These are phyloP conservation scores for Cucumis hystrix DNA, from an alignment of 306 rosid genomes.

Conservation along the genomic window DNA sequence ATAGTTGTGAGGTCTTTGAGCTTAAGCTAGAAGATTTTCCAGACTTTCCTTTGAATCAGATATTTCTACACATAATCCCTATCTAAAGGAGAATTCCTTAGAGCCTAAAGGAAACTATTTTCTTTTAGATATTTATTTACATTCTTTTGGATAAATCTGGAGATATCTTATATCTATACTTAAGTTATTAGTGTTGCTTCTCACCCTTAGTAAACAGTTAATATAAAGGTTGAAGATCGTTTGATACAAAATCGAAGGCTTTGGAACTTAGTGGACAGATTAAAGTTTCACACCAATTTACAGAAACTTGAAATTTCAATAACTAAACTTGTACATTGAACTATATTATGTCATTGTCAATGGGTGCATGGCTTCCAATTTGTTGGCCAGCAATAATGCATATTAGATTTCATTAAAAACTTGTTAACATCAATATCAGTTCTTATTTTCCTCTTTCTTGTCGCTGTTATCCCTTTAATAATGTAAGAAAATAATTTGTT, in stretches of 20 bases:
- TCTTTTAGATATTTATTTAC: too few relatives aligned
- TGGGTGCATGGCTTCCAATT: background rate
- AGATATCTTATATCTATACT: too few relatives aligned
- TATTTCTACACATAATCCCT: too few relatives aligned
- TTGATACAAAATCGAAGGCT: background rate
- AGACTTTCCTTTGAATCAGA: too few relatives aligned
- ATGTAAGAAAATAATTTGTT: background rate
- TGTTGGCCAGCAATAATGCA: background rate
- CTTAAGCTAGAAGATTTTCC: too few relatives aligned
- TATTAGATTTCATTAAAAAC: background rate
- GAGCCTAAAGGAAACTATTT: too few relatives aligned
- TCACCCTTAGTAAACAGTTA: background rate
- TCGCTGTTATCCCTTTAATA: background rate
- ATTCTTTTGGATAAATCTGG: too few relatives aligned
- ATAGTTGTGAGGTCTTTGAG: too few relatives aligned
- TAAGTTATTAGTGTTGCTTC: too few relatives aligned
- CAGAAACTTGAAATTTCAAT: background rate
- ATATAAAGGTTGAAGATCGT: background rate
- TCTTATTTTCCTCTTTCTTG: background rate
- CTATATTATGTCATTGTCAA: background rate
- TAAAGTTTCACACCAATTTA: background rate
- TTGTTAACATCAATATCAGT: background rate
- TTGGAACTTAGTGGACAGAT: background rate
- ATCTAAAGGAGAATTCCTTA: too few relatives aligned
- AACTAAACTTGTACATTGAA: background rate